phyloP scores from a whole-genome alignment of 1,139 yeast genomes.

The Magnusiomyces ingens region DNA sequence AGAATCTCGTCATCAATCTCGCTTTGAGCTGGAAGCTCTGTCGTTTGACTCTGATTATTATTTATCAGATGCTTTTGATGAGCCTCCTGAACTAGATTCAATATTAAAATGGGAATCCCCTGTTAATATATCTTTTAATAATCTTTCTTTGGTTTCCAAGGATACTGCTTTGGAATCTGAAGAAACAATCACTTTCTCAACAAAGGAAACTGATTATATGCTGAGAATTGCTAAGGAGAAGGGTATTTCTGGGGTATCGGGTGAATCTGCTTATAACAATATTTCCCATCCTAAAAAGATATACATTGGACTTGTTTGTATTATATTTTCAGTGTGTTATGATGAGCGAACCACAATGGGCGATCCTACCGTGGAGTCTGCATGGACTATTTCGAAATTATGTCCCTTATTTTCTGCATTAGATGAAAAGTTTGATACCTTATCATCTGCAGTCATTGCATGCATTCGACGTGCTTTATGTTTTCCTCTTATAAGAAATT shows the following conservation, averaged over 20 bases:
- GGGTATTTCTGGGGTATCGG: slow-evolving; percentile 35
- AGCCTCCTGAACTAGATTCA: slow-evolving; percentile 37
- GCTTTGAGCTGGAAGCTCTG: slow-evolving; percentile 62
- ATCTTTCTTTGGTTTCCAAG: slow-evolving; percentile 2
- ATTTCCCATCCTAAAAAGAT: slow-evolving; percentile 39
- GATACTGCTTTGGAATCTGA: slow-evolving; percentile 26
- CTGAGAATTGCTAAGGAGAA: slow-evolving; percentile 57
- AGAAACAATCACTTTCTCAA: slow-evolving; percentile 45
- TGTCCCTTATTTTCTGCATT: slow-evolving; percentile 69
- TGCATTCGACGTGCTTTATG: slow-evolving; percentile 65
- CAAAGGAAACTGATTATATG: slow-evolving; percentile 60
- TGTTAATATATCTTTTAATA: slow-evolving; percentile 31
- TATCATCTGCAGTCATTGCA: slow-evolving; percentile 52
- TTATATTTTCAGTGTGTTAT: slow-evolving; percentile 66
- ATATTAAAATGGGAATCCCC: slow-evolving; percentile 57
- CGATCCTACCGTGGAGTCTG: slow-evolving; percentile 77
- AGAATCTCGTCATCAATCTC: slow-evolving; percentile 53
- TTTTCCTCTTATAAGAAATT: slow-evolving; percentile 75
- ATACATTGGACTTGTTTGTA: slow-evolving; percentile 54
- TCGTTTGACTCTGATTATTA: slow-evolving; percentile 87
- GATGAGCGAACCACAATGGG: slow-evolving; percentile 73
- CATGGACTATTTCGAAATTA: slow-evolving; percentile 88
- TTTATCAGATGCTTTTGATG: slow-evolving; percentile 71
- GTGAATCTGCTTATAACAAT: slow-evolving; percentile 17
- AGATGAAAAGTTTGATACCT: slow-evolving; percentile 47